These are phyloP conservation scores for Testicularia cyperi DNA, from an alignment of 1,284 basidiomycete species.

Conservation along the genomic window DNA sequence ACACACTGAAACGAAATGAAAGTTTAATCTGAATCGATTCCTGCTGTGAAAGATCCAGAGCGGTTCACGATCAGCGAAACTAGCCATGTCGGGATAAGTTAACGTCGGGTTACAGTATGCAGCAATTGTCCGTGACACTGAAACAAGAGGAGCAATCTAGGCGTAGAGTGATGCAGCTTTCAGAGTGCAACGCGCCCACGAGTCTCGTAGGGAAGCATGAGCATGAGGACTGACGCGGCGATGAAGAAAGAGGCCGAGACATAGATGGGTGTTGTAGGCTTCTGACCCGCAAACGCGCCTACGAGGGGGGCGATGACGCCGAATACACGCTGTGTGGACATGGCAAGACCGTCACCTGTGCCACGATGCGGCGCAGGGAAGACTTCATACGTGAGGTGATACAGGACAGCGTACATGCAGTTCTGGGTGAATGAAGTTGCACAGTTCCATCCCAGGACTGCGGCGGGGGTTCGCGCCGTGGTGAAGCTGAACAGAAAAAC, in stretches of 20 bases:
- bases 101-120: too few species aligned
- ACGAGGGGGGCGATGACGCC: constrained; percentile 72
- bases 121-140: too few species aligned
- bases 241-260: constrained; percentile 71
- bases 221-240: constrained; percentile 67
- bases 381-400: constrained; percentile 68
- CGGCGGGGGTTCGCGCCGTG: constrained; percentile 67
- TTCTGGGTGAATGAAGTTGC: constrained; percentile 66
- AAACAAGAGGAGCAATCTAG: too few species aligned
- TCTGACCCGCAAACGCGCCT: constrained; percentile 65
- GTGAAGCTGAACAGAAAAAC: constrained; percentile 72
- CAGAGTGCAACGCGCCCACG: constrained; percentile 46
- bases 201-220: constrained; percentile 72
- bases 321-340: constrained; percentile 68
- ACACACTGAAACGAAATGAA: too few species aligned
- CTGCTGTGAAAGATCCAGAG: too few species aligned
- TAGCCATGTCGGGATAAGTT: too few species aligned
- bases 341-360: constrained; percentile 71
- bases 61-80: too few species aligned
- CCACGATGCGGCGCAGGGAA: constrained; percentile 73
- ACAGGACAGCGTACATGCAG: constrained; percentile 74
- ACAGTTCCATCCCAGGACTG: constrained; percentile 73
- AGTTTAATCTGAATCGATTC: too few species aligned
- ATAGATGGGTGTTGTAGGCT: constrained; percentile 68
- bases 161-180: not conserved